A percentile compares a stretch with the other conserved stretches of the same genome.
phyloP scores from a whole-genome alignment of 2,329 filamentous ascomycete species.

The Clarireedia sp. region DNA sequence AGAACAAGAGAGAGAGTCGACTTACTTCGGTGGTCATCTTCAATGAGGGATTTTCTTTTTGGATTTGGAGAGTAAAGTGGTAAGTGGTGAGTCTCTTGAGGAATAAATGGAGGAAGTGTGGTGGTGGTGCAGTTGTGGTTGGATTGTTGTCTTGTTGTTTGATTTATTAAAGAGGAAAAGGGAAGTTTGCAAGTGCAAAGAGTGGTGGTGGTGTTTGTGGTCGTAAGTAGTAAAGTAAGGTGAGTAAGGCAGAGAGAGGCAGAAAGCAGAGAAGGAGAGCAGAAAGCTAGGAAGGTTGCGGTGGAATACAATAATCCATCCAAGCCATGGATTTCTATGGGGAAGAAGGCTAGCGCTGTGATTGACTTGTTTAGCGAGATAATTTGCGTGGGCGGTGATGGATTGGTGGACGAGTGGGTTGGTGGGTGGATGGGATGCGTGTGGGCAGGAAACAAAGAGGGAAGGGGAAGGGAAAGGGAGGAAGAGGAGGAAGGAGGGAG shows the following conservation, averaged over 20 bases:
- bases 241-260: no score
- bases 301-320: not conserved
- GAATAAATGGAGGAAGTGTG: not conserved
- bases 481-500: no score
- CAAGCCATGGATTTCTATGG: not conserved
- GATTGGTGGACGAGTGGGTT: no score
- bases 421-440: no score
- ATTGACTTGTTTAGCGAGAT: not conserved
- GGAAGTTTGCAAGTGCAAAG: constrained; percentile 16
- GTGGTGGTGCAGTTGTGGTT: not conserved
- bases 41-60: not conserved
- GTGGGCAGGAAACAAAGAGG: not conserved
- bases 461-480: no score
- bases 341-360: not conserved
- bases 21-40: constrained; percentile 33
- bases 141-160: not conserved
- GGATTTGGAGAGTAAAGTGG: constrained; percentile 4
- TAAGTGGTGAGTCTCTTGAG: constrained; percentile 13
- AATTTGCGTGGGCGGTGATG: not conserved
- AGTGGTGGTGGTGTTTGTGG: not conserved
- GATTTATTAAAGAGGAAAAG: constrained; percentile 13
- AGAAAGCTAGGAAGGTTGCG: not conserved
- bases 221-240: not conserved
- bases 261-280: not conserved
- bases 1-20: constrained; percentile 14